Base-by-base conservation (phyloP, 2,329 filamentous ascomycete genomes). In the Stachybotrys echinatus region DNA sequence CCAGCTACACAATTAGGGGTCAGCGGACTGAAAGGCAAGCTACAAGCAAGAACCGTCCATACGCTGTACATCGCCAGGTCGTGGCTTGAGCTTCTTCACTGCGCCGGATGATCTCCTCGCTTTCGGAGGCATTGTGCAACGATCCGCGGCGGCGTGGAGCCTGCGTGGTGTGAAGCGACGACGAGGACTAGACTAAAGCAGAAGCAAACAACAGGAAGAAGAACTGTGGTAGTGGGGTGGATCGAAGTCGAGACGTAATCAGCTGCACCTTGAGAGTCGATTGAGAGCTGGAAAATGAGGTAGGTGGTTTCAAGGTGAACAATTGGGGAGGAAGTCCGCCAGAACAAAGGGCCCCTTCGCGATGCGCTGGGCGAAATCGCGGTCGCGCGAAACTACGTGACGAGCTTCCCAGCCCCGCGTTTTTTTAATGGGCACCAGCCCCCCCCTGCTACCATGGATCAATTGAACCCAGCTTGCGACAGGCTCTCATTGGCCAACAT, bases 1-100 rank as follows among this genome's bases (percentile, higher is more conserved):
- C 88, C 88, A 59, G 87, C 87, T 90, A 53, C 37, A 50, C 14
- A 12, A 14, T 52, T 48, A 63, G 66, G 55, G 63, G 55, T 51
- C 7, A 38, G 19, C 27, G 22, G 3, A 27, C 17, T 39, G 18
- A 12, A 47, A 47, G 5, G 10, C 14, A 14, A 5, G 14, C 14
- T 34, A 14, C 10, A 34, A 34, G 27, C 3, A 34, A 10, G 27
- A 34, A 12, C 31, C 42, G 46, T n/a, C 17, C 46, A n/a, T 63
- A 74, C 74, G 68, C 60, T 74, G 68, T 23, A 74, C 63, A 55
- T 68, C 63, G 58, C 73, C 65, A 50, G 72, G 68, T 27, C 69
- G 63, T 18, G 68, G 61, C 38, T 19, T 48, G 27, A 48, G 48
- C 18, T 52, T 53, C 23, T 54, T 50, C 38, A 46, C 51, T 20